Percentiles rank a stretch among this genome's conserved stretches.
phyloP scores from a whole-genome alignment of 306 rosid species.

The Rosa lucieae region DNA sequence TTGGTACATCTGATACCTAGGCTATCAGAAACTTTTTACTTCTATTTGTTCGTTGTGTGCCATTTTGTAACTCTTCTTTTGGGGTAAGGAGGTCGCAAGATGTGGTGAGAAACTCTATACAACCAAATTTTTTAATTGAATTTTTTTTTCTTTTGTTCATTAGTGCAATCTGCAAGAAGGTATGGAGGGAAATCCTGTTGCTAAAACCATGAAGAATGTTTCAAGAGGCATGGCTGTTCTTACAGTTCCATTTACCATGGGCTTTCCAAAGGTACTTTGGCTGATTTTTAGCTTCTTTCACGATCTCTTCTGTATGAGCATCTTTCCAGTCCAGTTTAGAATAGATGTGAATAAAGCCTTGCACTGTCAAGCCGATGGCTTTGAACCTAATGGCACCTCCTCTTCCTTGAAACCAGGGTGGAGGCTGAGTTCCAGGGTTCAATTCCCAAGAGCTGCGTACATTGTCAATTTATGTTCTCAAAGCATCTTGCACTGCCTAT shows the following conservation, averaged over 20 bases:
- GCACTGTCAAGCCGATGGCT: constrained; percentile 6
- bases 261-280: constrained; percentile 74
- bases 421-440: background rate
- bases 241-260: constrained; percentile 84
- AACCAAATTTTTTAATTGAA: background rate
- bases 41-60: background rate
- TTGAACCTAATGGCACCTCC: constrained; percentile 8
- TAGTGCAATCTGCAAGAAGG: constrained; percentile 92
- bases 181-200: constrained; percentile 88
- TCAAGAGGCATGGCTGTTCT: constrained; percentile 82
- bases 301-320: constrained; percentile 11
- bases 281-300: constrained; percentile 1
- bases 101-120: constrained; percentile 6
- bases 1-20: constrained; percentile 1
- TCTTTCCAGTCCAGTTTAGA: constrained; percentile 3
- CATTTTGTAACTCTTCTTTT: background rate
- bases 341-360: constrained; percentile 8
- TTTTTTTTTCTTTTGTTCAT: constrained; percentile 18
- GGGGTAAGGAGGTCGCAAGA: background rate
- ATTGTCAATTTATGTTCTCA: background rate
- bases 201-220: constrained; percentile 72
- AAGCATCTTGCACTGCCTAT: constrained; percentile 1
- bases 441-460: background rate
- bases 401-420: constrained; percentile 1
- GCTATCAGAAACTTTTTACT: background rate